Conservation (phyloP, 805 yeast genomes). For the Ogataea nitratoaversa region DNA sequence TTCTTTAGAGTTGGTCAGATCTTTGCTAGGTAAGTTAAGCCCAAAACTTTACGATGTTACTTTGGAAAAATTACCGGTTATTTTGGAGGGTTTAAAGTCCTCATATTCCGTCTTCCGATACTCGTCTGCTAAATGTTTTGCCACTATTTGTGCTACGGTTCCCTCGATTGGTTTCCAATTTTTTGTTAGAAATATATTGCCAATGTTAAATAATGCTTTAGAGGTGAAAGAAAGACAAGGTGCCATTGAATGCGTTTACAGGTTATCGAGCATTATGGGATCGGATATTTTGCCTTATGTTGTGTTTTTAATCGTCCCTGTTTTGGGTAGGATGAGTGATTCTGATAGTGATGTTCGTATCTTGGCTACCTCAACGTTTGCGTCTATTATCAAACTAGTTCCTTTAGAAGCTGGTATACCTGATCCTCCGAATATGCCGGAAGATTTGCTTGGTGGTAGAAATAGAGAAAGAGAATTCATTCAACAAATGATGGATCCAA, state of each 20-base stretch:
- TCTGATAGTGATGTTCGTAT: slow-evolving; percentile 82
- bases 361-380: slow-evolving; percentile 93
- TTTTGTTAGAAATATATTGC: slow-evolving; percentile 72
- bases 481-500: slow-evolving; percentile 96
- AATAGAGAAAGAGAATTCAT: slow-evolving; percentile 92
- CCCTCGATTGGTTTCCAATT: slow-evolving; percentile 73
- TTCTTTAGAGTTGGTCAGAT: slow-evolving; percentile 75
- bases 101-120: slow-evolving; percentile 80
- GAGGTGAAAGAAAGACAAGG: slow-evolving; percentile 79
- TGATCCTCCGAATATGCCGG: slow-evolving; percentile 89
- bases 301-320: slow-evolving; percentile 92
- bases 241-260: slow-evolving; percentile 86
- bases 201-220: slow-evolving; percentile 75
- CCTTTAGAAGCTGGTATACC: slow-evolving; percentile 97
- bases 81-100: slow-evolving; percentile 56
- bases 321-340: slow-evolving; percentile 97
- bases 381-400: slow-evolving; percentile 88
- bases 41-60: slow-evolving; percentile 44
- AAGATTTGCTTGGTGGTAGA: slow-evolving; percentile 77
- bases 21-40: slow-evolving; percentile 62
- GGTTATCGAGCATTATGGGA: slow-evolving; percentile 81
- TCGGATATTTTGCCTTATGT: slow-evolving; percentile 87
- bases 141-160: slow-evolving; percentile 65
- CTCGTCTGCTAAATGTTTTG: slow-evolving; percentile 85
- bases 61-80: slow-evolving; percentile 47